Evolutionary conservation across 257 asterid genomes (phyloP).

Genomic region (Petunia secreta): DNA sequence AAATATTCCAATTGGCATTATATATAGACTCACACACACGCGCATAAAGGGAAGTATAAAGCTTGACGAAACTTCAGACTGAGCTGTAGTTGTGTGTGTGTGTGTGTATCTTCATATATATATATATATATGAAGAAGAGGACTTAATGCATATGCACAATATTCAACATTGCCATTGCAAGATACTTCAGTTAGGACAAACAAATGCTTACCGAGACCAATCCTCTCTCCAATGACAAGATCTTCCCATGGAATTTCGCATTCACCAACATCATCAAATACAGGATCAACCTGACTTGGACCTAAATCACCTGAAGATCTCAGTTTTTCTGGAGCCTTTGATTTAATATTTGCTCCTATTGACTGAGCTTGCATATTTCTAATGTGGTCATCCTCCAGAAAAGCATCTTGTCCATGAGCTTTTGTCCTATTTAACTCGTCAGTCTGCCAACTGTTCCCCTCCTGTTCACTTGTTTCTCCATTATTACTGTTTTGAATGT

Average conservation of each 20-base stretch:
- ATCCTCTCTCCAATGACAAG: slow-evolving; percentile 96
- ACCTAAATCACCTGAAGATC: slow-evolving; percentile 44
- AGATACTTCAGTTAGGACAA: slow-evolving; percentile 26
- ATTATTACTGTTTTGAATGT: slow-evolving; percentile 39
- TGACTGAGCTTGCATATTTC: slow-evolving; percentile 43
- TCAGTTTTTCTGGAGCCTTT: slow-evolving; percentile 48
- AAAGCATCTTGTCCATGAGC: slow-evolving; percentile 35
- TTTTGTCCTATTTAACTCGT: slow-evolving; percentile 36
- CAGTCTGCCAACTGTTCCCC: slow-evolving; percentile 36
- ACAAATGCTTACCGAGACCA: slow-evolving; percentile 78
- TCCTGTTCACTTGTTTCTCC: slow-evolving; percentile 43
- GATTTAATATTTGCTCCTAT: slow-evolving; percentile 38
- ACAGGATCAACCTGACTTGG: slow-evolving; percentile 57
- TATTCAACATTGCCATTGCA: slow-evolving; percentile 5
- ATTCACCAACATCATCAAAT: slow-evolving; percentile 93
- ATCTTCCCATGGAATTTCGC: slow-evolving; percentile 98
- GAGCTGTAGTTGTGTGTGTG: not conserved
- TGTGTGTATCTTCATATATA: too few species aligned
- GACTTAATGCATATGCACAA: not conserved
- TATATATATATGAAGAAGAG: not conserved
- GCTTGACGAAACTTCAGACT: slow-evolving; percentile 2
- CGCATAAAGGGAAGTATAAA: not conserved
- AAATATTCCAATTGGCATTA: not conserved
- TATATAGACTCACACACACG: not conserved
- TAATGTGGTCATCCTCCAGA: slow-evolving; percentile 39